Evolutionary conservation across 2,329 filamentous ascomycete species (phyloP), one percentile per base, ranked within the genome.

Genomic region (Venturia asperata): DNA sequence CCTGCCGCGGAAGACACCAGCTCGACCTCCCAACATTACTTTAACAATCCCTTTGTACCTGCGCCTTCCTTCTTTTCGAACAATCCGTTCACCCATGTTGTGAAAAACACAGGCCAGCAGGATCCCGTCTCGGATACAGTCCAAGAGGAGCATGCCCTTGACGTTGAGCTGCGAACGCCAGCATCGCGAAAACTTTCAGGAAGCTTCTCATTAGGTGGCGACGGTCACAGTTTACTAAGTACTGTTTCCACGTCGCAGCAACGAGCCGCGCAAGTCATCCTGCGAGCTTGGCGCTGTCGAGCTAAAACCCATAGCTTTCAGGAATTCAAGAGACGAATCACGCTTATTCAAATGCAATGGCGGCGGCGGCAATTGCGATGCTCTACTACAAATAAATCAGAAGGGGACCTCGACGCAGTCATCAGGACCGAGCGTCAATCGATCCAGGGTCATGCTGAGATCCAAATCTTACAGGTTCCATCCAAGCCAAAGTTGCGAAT

Each of bases 301-400:
- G 69, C 70, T 19, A 62, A 67, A n/a, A 70, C 71, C 41, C 60
- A 70, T 64, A 69, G 73, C 21, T 71, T 76, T 39, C 70, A 71
- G 58, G 75, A 76, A 45, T 77, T 76, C 70, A 76, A 72, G 68
- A 70, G 72, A 17, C 77, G 76, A 52, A 74, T 77, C 19, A 74
- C 71, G 2, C 61, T 76, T 15, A 73, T 77, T 5, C 76, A 77
- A 61, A 74, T 73, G 60, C 69, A 72, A 19, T 77, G 75, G 75
- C 70, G 75, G 1, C 21, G 55, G 34, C 30, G 66, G 21, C 49
- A 42, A 34, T 21, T 42, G 42, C 47, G n/a, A 45, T 24, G n/a
- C 11, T 11, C 47, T 7, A 42, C 47, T 45, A 55, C 63, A 30
- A 55, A 64, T 11, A 24, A 10, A 3, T n/a, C 43, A n/a, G 21